A percentile compares a stretch with the other conserved stretches of the same genome.
phyloP scores from a whole-genome alignment of 805 yeast species.

The Metschnikowia anglica region DNA sequence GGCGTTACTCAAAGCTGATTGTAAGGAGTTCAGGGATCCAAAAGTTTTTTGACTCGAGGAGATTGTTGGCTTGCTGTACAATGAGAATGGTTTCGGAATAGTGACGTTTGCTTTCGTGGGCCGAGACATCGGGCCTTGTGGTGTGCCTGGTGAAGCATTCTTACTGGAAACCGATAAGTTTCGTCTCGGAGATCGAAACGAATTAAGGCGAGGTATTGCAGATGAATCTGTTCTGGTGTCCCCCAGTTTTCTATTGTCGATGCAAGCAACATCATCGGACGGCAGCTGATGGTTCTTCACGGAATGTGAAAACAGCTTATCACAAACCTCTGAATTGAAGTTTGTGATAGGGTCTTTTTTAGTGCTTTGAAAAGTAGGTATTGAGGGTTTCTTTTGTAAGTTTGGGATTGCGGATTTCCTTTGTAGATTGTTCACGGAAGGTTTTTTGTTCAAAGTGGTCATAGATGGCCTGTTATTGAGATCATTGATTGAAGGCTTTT shows the following conservation, averaged over 20 bases:
- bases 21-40: constrained; percentile 12
- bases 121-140: neutral
- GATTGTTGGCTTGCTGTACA: constrained; percentile 39
- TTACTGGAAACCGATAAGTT: neutral
- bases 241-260: neutral
- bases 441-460: constrained; percentile 6
- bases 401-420: constrained; percentile 1
- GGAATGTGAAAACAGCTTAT: neutral
- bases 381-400: constrained; percentile 10
- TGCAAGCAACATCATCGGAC: neutral
- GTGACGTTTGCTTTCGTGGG: constrained; percentile 19
- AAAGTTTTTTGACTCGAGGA: constrained; percentile 38
- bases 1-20: constrained; percentile 15
- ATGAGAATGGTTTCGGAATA: constrained; percentile 29
- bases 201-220: constrained; percentile 2
- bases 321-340: neutral
- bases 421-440: constrained; percentile 15
- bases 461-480: constrained; percentile 12
- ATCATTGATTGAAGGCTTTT: constrained; percentile 7
- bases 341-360: neutral
- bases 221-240: neutral
- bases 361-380: constrained; percentile 7
- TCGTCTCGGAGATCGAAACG: neutral
- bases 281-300: neutral
- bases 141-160: neutral